phyloP scores from a whole-genome alignment of 768 basidiomycete genomes.

The Tricholoma bakamatsutake region DNA sequence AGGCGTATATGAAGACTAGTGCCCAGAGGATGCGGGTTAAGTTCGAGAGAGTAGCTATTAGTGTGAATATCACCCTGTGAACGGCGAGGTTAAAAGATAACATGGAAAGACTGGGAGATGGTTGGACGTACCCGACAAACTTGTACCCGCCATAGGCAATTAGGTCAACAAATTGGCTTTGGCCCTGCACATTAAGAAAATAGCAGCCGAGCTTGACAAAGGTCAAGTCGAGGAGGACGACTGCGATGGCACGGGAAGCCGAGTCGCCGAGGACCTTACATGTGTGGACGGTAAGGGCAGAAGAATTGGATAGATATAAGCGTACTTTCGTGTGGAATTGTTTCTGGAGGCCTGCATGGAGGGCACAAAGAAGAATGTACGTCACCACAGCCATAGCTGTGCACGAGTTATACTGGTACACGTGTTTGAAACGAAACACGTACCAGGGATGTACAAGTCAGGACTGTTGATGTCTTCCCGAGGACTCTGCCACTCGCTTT shows the following conservation, averaged over 20 bases:
- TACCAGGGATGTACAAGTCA: slow-evolving; percentile 89
- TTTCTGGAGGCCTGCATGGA: slow-evolving; percentile 76
- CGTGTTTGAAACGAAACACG: not conserved
- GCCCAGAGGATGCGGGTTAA: slow-evolving; percentile 59
- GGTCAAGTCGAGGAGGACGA: slow-evolving; percentile 83
- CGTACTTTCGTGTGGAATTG: slow-evolving; percentile 73
- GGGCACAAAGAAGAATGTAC: slow-evolving; percentile 85
- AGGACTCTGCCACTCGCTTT: slow-evolving; percentile 81
- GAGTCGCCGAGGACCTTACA: slow-evolving; percentile 79
- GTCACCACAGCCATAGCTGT: slow-evolving; percentile 87
- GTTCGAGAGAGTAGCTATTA: slow-evolving; percentile 66
- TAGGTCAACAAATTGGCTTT: slow-evolving; percentile 69
- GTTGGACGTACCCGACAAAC: slow-evolving; percentile 76
- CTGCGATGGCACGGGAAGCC: slow-evolving; percentile 77
- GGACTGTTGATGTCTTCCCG: slow-evolving; percentile 94
- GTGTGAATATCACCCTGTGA: slow-evolving; percentile 72
- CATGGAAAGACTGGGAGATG: not conserved
- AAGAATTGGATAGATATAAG: not conserved
- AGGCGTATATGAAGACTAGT: slow-evolving; percentile 75
- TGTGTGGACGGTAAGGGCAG: no score
- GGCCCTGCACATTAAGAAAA: slow-evolving; percentile 78
- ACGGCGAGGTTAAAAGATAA: not conserved
- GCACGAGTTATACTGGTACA: not conserved
- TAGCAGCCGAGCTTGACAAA: slow-evolving; percentile 92
- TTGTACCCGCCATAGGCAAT: slow-evolving; percentile 96